phyloP scores from a whole-genome alignment of 306 rosid species.

The Carpinus fangiana region DNA sequence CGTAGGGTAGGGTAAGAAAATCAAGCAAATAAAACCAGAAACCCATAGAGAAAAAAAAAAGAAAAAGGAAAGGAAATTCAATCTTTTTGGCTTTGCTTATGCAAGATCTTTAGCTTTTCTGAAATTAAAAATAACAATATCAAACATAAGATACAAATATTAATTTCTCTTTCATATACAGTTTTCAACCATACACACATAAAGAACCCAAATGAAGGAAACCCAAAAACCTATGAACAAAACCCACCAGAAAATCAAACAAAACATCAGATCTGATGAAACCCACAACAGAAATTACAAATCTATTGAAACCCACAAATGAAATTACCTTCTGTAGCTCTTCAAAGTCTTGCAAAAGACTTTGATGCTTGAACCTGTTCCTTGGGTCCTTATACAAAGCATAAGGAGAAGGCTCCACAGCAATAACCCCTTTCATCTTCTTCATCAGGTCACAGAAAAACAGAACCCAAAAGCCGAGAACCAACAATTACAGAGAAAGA shows the following conservation, averaged over 20 bases:
- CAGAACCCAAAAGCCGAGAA: conserved; percentile 32
- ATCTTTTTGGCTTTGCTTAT: not conserved
- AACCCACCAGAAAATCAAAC: conserved; percentile 24
- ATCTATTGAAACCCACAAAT: conserved; percentile 18
- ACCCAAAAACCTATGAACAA: not conserved
- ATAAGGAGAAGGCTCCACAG: conserved; percentile 42
- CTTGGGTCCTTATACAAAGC: conserved; percentile 55
- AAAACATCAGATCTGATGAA: conserved; percentile 50
- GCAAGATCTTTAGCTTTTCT: conserved; percentile 8
- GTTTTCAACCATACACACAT: conserved; percentile 6
- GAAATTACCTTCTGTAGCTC: conserved; percentile 69
- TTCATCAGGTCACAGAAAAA: conserved; percentile 53
- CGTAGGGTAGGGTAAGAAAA: not conserved
- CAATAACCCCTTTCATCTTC: conserved; percentile 70
- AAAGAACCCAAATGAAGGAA: conserved; percentile 27
- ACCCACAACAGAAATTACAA: conserved; percentile 20
- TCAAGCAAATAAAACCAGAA: not conserved
- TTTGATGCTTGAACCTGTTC: conserved; percentile 64
- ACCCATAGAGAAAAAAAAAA: not conserved
- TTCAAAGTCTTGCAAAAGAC: conserved; percentile 79
- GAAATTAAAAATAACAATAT: not conserved
- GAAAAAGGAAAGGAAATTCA: not conserved
- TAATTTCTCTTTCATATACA: conserved; percentile 1
- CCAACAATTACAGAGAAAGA: not conserved
- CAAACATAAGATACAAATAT: conserved; percentile 24